Base-by-base conservation (phyloP, 345 rosid genomes). In the Euclidium syriacum region DNA sequence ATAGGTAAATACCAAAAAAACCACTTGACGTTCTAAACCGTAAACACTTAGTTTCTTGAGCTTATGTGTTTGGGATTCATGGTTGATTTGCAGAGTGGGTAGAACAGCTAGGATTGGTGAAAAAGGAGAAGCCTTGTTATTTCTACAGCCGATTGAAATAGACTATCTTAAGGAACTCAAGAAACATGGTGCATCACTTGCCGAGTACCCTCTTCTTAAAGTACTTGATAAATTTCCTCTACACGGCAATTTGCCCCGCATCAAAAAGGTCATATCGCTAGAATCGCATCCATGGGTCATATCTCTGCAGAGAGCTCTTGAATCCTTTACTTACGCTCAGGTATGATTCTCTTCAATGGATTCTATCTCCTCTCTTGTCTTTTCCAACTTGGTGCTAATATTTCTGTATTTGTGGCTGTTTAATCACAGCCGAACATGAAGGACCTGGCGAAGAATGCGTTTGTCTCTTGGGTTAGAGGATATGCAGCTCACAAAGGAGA, bases 31-130 rank as follows among this genome's bases (percentile, higher is more conserved):
- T 17, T 48, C 15, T 18, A n/a, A n/a, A 17, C 48, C 59, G 40
- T 33, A 49, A 10, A 30, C 6, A 49, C 26, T 19, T 9, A 25
- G 10, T 55, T 38, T 30, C 36, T 40, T 50, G 39, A 56, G 51
- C 53, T 49, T 14, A 41, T 48, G 38, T 16, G 39, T 58, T 50
- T 58, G 46, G 15, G 24, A 25, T 55, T 49, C 5, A 25, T 71
- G 22, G 58, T 61, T 49, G n/a, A n/a, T n/a, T n/a, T 77, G 80
- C 82, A 94, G 97, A 80, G 99, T 94, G 38, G 99, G 99, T 63
- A 80, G 97, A 68, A 94, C 97, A 35, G 97, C 99, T 68, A 86
- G 97, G 58, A 72, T 94, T 64, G 97, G 95, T 56, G 91, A 87
- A 81, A 83, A 79, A 74, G 97, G 99, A 62, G 96, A 94, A 54